Evolutionary conservation across 495 filamentous ascomycete genomes (phyloP).

Genomic region (Jackrogersella multiformis): DNA sequence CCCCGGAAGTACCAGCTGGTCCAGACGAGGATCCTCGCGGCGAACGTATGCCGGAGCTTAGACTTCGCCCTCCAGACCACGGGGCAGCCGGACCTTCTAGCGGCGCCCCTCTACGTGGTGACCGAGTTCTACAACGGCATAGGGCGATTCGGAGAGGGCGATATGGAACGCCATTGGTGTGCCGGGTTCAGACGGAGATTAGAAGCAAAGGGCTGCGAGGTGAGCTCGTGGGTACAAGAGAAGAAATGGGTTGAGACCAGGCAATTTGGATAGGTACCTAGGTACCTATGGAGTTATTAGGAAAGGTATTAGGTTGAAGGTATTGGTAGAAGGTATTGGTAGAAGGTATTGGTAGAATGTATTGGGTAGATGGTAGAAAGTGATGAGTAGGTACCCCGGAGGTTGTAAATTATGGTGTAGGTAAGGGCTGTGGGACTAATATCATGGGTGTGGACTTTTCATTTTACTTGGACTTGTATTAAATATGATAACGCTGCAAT

Average conservation of each 20-base stretch:
- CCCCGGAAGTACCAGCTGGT: slow-evolving; percentile 39
- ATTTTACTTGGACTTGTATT: too few relatives aligned
- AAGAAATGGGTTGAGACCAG: slow-evolving; percentile 39
- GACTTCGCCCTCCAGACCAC: slow-evolving; percentile 49
- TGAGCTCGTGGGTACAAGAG: slow-evolving; percentile 39
- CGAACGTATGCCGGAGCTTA: slow-evolving; percentile 50
- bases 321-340: neutral
- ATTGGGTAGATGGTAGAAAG: neutral
- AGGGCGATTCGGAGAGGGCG: slow-evolving; percentile 40
- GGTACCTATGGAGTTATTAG: neutral
- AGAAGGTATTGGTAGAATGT: neutral
- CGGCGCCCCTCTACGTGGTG: slow-evolving; percentile 47
- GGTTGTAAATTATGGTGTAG: too few relatives aligned
- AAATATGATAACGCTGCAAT: too few relatives aligned
- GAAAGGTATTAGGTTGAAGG: neutral
- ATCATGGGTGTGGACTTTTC: too few relatives aligned
- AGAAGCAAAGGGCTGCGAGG: slow-evolving; percentile 37
- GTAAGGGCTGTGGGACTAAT: too few relatives aligned
- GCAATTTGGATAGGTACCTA: slow-evolving; percentile 39
- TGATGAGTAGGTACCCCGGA: too few relatives aligned
- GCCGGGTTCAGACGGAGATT: slow-evolving; percentile 47
- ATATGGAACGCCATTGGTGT: slow-evolving; percentile 55
- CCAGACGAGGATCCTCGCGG: slow-evolving; percentile 46
- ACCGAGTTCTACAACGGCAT: slow-evolving; percentile 47
- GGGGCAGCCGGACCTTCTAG: slow-evolving; percentile 54